Evolutionary conservation across 495 filamentous ascomycete species (phyloP).

Genomic region (Trichoderma asperelloides): DNA sequence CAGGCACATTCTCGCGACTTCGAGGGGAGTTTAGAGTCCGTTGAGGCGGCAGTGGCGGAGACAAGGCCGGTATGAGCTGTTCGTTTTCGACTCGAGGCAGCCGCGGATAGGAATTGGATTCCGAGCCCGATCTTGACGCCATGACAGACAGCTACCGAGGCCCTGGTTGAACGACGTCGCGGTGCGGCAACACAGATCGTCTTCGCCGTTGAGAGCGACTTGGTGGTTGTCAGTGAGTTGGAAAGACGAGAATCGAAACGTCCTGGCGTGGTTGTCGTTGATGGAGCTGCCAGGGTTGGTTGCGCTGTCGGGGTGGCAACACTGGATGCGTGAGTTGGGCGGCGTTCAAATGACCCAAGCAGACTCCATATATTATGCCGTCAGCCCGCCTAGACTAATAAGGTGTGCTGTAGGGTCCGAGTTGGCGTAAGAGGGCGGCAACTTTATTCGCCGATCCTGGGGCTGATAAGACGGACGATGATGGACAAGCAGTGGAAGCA

Average conservation of each 20-base stretch:
- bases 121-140: slow-evolving; percentile 1
- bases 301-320: background rate
- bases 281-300: background rate
- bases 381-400: too few relatives aligned
- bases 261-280: background rate
- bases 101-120: background rate
- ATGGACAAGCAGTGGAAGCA: too few relatives aligned
- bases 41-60: background rate
- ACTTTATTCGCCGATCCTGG: too few relatives aligned
- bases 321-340: background rate
- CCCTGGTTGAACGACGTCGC: background rate
- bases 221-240: background rate
- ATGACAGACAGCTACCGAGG: background rate
- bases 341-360: slow-evolving; percentile 1
- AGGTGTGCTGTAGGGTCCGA: too few relatives aligned
- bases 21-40: slow-evolving; percentile 1
- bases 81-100: background rate
- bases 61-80: background rate
- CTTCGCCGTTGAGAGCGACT: background rate
- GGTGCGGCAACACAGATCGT: background rate
- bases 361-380: background rate
- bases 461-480: too few relatives aligned
- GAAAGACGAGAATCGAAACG: background rate
- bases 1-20: background rate
- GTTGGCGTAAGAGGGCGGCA: too few relatives aligned